A percentile compares a stretch with the other conserved stretches of the same genome.
phyloP scores from a whole-genome alignment of 345 rosid species.

The Eucalyptus curtisii region DNA sequence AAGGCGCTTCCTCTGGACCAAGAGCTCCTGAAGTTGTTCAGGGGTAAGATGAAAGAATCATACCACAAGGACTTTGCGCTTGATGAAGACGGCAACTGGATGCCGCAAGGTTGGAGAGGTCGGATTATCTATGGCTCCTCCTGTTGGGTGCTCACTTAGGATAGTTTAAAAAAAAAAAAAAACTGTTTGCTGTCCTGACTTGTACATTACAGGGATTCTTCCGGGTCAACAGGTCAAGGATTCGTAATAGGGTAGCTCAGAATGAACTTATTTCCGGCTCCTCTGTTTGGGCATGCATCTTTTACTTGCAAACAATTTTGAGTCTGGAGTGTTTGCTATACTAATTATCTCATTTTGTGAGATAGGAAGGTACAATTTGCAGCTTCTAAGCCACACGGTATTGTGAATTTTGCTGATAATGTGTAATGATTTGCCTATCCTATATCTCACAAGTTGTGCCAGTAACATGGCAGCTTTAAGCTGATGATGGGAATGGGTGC shows the following conservation, averaged over 20 bases:
- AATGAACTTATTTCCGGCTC: background rate
- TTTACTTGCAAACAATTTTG: background rate
- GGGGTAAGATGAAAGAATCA: background rate
- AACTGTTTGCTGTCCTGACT: background rate
- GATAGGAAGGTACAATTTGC: background rate
- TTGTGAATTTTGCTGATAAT: background rate
- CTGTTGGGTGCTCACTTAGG: conserved; percentile 53
- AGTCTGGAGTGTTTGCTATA: background rate
- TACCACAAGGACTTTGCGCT: conserved; percentile 63
- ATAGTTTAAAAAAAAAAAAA: background rate
- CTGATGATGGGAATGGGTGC: background rate
- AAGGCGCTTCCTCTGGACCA: conserved; percentile 7
- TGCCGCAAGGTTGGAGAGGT: conserved; percentile 94
- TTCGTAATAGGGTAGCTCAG: background rate
- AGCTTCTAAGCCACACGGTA: background rate
- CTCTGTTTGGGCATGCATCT: background rate
- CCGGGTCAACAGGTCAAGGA: background rate
- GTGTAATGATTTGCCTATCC: background rate
- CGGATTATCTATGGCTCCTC: conserved; percentile 47
- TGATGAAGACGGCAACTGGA: conserved; percentile 57
- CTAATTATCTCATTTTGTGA: background rate
- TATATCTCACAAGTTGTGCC: background rate
- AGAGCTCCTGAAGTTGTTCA: background rate
- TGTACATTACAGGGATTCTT: background rate
- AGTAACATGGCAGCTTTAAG: background rate